Conservation (phyloP, 1,284 basidiomycete species). For the Irpex rosettiformis region DNA sequence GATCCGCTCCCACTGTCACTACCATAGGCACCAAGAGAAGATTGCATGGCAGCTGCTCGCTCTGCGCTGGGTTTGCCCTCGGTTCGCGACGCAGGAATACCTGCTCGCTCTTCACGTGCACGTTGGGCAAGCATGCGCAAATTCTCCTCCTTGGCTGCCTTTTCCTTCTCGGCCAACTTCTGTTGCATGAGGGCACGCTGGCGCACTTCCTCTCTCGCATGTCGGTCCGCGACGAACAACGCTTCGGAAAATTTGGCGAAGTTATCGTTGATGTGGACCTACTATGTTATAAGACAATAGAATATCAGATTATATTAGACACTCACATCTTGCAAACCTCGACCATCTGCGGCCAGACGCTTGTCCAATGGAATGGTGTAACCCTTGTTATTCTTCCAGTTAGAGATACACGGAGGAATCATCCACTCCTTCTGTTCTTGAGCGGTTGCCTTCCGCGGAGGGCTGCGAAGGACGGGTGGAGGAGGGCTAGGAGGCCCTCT, state of each 20-base stretch:
- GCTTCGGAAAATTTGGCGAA: conserved; percentile 99
- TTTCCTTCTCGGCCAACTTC: conserved; percentile 97
- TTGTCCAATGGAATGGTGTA: conserved; percentile 99
- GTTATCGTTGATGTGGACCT: conserved; percentile 98
- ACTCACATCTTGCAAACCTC: conserved; percentile 93
- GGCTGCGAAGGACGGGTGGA: conserved; percentile 94
- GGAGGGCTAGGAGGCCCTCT: conserved; percentile 94
- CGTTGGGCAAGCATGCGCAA: conserved; percentile 91
- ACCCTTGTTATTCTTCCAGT: conserved; percentile 99
- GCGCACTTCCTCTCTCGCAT: conserved; percentile 96
- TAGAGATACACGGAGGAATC: conserved; percentile 99
- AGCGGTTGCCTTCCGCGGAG: conserved; percentile 92
- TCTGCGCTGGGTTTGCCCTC: conserved; percentile 53
- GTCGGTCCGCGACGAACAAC: conserved; percentile 93
- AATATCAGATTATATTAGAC: not conserved
- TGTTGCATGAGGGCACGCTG: conserved; percentile 98
- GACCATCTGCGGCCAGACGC: conserved; percentile 94
- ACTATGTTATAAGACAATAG: not conserved
- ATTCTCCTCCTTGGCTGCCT: conserved; percentile 95
- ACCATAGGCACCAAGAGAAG: conserved; percentile 82
- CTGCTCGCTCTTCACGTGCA: conserved; percentile 91
- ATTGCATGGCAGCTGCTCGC: conserved; percentile 66
- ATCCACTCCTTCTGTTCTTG: conserved; percentile 99
- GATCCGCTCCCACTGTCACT: conserved; percentile 63
- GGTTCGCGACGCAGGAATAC: conserved; percentile 48